Evolutionary conservation across 2,329 filamentous ascomycete genomes (phyloP).

Genomic region (Aspergillus texensis): DNA sequence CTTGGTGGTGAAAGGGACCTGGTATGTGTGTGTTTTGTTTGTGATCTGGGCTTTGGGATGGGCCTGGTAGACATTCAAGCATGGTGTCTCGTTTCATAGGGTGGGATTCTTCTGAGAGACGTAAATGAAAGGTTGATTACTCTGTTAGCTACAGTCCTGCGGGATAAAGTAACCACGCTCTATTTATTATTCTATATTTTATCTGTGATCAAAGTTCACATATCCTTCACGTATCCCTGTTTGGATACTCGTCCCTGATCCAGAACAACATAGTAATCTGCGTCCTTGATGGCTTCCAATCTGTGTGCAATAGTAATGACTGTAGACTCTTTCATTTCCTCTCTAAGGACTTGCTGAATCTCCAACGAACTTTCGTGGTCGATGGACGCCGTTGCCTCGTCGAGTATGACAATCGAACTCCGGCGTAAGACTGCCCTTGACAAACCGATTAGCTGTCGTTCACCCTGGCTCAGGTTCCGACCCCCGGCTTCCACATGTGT

Average conservation of each 20-base stretch:
- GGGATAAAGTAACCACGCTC: neutral
- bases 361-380: conserved; percentile 63
- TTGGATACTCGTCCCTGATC: conserved; percentile 52
- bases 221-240: conserved; percentile 32
- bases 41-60: neutral
- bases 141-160: neutral
- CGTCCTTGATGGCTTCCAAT: conserved; percentile 62
- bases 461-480: conserved; percentile 65
- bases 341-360: conserved; percentile 40
- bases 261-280: conserved; percentile 58
- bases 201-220: conserved; percentile 6
- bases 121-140: neutral
- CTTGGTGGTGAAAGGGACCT: neutral
- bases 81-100: neutral
- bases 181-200: neutral
- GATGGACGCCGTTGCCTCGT: conserved; percentile 68
- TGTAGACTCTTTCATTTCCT: conserved; percentile 48
- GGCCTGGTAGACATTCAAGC: neutral
- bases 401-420: conserved; percentile 65
- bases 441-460: conserved; percentile 66
- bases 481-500: conserved; percentile 64
- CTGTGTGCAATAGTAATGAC: conserved; percentile 69
- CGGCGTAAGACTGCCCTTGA: conserved; percentile 63
- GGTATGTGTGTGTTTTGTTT: neutral
- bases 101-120: neutral